phyloP scores from a whole-genome alignment of 1,139 yeast species.

The Debaryomyces coudertii region DNA sequence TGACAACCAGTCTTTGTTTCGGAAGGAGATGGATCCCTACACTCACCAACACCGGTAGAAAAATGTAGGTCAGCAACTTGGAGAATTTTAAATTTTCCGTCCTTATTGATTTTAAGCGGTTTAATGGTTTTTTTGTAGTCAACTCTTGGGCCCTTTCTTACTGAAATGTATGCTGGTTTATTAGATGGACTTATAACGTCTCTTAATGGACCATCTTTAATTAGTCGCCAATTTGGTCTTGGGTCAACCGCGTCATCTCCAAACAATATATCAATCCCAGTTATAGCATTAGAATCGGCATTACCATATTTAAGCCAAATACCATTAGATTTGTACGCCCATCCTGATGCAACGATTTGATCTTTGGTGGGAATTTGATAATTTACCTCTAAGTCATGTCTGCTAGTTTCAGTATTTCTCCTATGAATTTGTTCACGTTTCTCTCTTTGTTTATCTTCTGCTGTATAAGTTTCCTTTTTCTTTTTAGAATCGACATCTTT shows the following conservation, averaged over 20 bases:
- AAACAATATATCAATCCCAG: conserved; percentile 64
- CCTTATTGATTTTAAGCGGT: conserved; percentile 30
- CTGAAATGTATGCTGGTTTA: conserved; percentile 32
- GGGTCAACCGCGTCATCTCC: conserved; percentile 80
- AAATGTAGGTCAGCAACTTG: conserved; percentile 90
- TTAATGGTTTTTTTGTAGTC: conserved; percentile 28
- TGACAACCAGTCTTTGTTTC: conserved; percentile 51
- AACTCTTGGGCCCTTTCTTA: conserved; percentile 27
- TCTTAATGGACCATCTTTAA: conserved; percentile 28
- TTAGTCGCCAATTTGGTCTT: conserved; percentile 66
- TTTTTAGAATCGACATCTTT: conserved; percentile 9
- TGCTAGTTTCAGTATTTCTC: conserved; percentile 16
- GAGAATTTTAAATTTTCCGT: conserved; percentile 68
- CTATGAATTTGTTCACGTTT: neutral
- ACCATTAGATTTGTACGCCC: conserved; percentile 39
- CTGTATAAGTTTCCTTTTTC: conserved; percentile 5
- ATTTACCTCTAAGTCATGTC: conserved; percentile 27
- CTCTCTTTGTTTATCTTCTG: neutral
- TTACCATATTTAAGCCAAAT: conserved; percentile 37
- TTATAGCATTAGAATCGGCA: conserved; percentile 49
- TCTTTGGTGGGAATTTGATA: conserved; percentile 36
- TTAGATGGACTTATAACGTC: conserved; percentile 25
- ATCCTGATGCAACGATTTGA: conserved; percentile 35
- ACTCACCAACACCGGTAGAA: conserved; percentile 73
- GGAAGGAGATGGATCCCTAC: conserved; percentile 69